Evolutionary conservation across 139 green algal species (phyloP).

Genomic region (Tetraselmis chui): DNA sequence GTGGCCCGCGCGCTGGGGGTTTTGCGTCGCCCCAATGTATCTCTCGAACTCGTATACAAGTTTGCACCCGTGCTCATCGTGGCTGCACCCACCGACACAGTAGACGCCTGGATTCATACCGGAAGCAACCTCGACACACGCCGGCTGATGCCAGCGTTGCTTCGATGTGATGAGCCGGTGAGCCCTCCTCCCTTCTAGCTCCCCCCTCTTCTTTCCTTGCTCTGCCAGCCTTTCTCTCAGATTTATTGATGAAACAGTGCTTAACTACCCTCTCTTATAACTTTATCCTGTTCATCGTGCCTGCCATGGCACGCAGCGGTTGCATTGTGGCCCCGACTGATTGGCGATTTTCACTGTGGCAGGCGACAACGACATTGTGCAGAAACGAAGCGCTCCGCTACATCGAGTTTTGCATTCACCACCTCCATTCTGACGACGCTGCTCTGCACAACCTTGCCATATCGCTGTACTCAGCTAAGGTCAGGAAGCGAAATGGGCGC

Average conservation of each 20-base stretch:
- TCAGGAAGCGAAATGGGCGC: no score
- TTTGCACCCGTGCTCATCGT: constrained; percentile 73
- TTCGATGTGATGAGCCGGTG: constrained; percentile 52
- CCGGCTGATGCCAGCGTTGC: constrained; percentile 74
- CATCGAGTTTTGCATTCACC: constrained; percentile 59
- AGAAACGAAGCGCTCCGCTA: constrained; percentile 63
- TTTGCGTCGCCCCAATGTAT: constrained; percentile 65
- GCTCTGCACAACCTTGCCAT: constrained; percentile 68
- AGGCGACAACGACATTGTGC: not conserved
- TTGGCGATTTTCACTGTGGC: no score
- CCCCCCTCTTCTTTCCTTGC: no score
- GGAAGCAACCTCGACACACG: constrained; percentile 21
- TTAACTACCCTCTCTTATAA: no score
- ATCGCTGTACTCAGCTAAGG: constrained; percentile 56
- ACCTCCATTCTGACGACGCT: constrained; percentile 40
- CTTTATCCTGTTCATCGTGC: no score
- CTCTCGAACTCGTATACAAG: constrained; percentile 70
- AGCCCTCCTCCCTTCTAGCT: no score
- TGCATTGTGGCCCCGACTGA: no score
- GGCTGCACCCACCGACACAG: constrained; percentile 38
- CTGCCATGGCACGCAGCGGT: no score
- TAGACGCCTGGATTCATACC: constrained; percentile 66
- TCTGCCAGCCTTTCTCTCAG: no score
- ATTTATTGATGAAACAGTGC: no score
- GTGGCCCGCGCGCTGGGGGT: constrained; percentile 61